Evolutionary conservation across 116 monocot species (phyloP), one percentile per base, ranked within the genome.

Genomic region (Trichopus zeylanicus): DNA sequence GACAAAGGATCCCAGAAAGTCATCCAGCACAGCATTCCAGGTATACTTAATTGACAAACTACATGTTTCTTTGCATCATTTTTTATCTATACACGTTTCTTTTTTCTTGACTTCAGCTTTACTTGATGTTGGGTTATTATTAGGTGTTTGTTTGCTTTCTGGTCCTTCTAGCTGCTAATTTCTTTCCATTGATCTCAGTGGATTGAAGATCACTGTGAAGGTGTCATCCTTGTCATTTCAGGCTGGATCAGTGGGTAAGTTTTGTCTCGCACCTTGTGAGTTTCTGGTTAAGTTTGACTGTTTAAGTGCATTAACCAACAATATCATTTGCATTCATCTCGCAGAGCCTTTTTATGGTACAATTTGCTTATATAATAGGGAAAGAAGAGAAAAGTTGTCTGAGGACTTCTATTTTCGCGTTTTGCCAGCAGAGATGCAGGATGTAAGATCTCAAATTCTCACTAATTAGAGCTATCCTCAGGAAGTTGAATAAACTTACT

Each of bases 271-370:
- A n/a, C n/a, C n/a, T n/a, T n/a, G n/a, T n/a, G n/a, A n/a, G 1
- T 54, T 29, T 3, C 29, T 53, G 23, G 25, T 62, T 71, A 33
- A 22, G 27, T 57, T 51, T 26, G 26, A 37, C 55, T 7, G 19
- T 6, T 51, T 23, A 10, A 28, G n/a, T 69, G 6, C 2, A 23
- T 53, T 7, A 35, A 34, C 10, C 48, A 25, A 31, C 72, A 33
- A 64, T 47, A 3, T 33, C 15, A 31, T 54, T 37, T 11, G 8
- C 37, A 11, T 60, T 57, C 52, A 57, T 54, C 56, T 67, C 76
- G 70, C 56, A 97, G 97, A 97, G 72, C 97, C 97, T n/a, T 97
- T 97, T 67, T 75, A 73, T 80, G 97, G 97, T 48, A 97, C 97
- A 55, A 84, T 97, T 62, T 97, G 97, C 80, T 81, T 97, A 62